Evolutionary conservation across 257 asterid genomes (phyloP), one percentile per base, ranked within the genome.

Genomic region (Nicotiana noctiflora): DNA sequence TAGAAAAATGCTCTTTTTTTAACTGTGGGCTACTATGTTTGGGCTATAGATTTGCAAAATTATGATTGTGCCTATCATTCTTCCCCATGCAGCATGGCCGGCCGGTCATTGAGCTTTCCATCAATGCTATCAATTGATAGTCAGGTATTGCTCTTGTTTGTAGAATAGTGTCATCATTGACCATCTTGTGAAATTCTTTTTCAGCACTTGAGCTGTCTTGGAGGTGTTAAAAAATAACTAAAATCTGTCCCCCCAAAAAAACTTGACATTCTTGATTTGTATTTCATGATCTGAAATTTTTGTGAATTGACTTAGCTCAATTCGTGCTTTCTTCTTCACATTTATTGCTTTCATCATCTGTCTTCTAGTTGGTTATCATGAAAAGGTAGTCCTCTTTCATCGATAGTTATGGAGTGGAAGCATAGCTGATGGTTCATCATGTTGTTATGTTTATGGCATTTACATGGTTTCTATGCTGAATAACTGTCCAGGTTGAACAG

Each of bases 401-500:
- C 19, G 40, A 5, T 19, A 68, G 57, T 19, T 68, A 10, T 4
- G 29, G 55, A 37, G 55, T 68, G 32, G 10, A 40, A 13, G 2
- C 57, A 44, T 70, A 70, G 31, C 34, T 44, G 77, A 70, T 44
- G 37, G 46, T 32, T 70, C 59, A 13, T 70, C 59, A 70, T 44
- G 77, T 21, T 70, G 34, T 70, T 70, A 70, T 44, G 59, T 70
- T 44, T 70, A 44, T 70, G 34, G 23, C 21, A 70, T 70, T 21
- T 44, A 44, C 23, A 70, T 40, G 25, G 14, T 70, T 19, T 44
- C 46, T 44, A 1, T 70, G 37, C 77, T 63, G 76, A 79, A 79
- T 34, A 19, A 18, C 29, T 56, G 34, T 86, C 84, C 91, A 94
- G 98, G 94, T 95, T 74, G 98, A 93, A 85, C 87, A 86, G 12